These are phyloP conservation scores for Eudorina sp. DNA, from an alignment of 139 green algal genomes.

Conservation along the genomic window DNA sequence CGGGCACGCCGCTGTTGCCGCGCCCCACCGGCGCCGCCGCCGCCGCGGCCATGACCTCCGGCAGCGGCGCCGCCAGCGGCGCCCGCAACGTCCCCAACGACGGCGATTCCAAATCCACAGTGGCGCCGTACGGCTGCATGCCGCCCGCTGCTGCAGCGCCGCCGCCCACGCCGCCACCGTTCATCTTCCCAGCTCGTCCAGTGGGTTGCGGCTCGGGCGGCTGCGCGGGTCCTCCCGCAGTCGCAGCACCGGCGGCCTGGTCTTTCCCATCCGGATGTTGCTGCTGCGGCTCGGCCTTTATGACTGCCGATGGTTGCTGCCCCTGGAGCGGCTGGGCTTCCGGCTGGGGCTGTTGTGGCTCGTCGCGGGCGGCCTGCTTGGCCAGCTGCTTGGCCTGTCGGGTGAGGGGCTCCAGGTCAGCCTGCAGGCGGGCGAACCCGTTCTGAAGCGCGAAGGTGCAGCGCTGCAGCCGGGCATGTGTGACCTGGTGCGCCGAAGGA, in stretches of 20 bases:
- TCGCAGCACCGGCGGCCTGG: neutral
- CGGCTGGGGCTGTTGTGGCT: neutral
- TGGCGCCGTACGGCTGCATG: conserved; percentile 18
- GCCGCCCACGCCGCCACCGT: neutral
- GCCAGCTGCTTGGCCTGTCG: conserved; percentile 40
- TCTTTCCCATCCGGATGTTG: neutral
- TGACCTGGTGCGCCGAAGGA: conserved; percentile 39
- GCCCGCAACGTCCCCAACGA: conserved; percentile 43
- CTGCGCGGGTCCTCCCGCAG: neutral
- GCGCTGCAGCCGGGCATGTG: conserved; percentile 33
- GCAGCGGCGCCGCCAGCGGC: conserved; percentile 44
- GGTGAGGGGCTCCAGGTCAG: conserved; percentile 39
- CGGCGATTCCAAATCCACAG: conserved; percentile 39
- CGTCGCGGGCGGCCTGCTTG: neutral
- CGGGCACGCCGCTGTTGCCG: conserved; percentile 3
- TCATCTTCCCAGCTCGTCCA: neutral
- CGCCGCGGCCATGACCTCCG: conserved; percentile 44
- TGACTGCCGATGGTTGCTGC: neutral
- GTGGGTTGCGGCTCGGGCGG: neutral
- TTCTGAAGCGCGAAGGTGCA: conserved; percentile 45
- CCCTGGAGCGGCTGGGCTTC: neutral
- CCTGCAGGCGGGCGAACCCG: conserved; percentile 35
- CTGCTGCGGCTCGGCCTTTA: neutral
- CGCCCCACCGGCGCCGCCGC: neutral
- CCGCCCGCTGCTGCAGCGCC: neutral